Conservation (phyloP, 2,329 filamentous ascomycete species). For the Venturia aucupariae region DNA sequence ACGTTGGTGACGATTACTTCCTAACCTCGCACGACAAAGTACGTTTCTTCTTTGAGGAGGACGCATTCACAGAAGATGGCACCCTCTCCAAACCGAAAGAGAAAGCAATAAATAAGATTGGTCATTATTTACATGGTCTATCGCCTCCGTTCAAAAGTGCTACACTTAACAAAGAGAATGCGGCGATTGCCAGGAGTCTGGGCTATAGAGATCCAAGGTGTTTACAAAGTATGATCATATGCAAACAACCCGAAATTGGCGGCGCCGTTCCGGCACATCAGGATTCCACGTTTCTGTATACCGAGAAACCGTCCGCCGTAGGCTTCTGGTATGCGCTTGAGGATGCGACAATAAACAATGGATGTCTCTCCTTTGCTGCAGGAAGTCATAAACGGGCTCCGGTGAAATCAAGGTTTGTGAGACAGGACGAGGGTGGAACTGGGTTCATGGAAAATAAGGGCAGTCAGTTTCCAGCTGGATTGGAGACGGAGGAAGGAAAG, state of each 20-base stretch:
- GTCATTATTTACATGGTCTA: conserved; percentile 41
- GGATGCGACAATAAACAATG: conserved; percentile 79
- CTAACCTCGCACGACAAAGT: conserved; percentile 82
- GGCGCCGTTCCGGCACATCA: conserved; percentile 86
- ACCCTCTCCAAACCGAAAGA: conserved; percentile 68
- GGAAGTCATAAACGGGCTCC: conserved; percentile 70
- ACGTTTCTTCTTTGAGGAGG: conserved; percentile 93
- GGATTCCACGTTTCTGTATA: conserved; percentile 88
- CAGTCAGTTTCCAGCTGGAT: conserved; percentile 48
- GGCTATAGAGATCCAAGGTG: conserved; percentile 68
- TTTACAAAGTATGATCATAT: conserved; percentile 95
- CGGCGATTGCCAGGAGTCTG: conserved; percentile 58
- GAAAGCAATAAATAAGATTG: conserved; percentile 67
- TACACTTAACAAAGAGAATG: conserved; percentile 46
- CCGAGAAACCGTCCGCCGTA: conserved; percentile 75
- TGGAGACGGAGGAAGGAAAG: conserved; percentile 28
- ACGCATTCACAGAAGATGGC: conserved; percentile 63
- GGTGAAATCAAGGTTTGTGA: conserved; percentile 66
- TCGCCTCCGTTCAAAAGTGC: conserved; percentile 40
- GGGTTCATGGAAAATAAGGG: conserved; percentile 55
- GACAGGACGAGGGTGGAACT: conserved; percentile 39
- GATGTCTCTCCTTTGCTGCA: conserved; percentile 76
- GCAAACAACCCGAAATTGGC: conserved; percentile 95
- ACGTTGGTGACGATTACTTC: conserved; percentile 94
- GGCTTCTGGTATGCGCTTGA: conserved; percentile 98